These are phyloP conservation scores for Russula vinacea DNA, from an alignment of 768 basidiomycete genomes.

Conservation along the genomic window DNA sequence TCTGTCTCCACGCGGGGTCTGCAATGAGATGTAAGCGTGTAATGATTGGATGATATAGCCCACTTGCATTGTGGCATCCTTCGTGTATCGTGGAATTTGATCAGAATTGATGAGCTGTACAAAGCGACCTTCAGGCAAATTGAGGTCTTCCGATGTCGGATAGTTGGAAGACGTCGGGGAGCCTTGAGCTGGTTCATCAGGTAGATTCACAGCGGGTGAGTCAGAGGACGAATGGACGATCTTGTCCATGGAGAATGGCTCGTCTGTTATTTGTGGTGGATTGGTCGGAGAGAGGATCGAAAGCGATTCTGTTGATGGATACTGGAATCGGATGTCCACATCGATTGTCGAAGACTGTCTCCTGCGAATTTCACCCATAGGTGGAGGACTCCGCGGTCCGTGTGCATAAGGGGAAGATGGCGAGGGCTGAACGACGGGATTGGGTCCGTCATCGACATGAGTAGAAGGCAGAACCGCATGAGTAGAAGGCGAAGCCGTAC, in stretches of 20 bases:
- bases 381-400: not conserved
- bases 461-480: too few species aligned
- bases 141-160: not conserved
- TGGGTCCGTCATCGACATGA: not conserved
- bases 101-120: slow-evolving; percentile 15
- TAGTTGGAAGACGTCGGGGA: not conserved
- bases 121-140: slow-evolving; percentile 8
- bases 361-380: not conserved
- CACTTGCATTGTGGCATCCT: slow-evolving; percentile 9
- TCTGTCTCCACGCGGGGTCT: slow-evolving; percentile 2
- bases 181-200: not conserved
- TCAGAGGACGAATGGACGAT: not conserved
- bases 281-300: not conserved
- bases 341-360: slow-evolving; percentile 5
- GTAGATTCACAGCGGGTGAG: too few species aligned
- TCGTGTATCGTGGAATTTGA: slow-evolving; percentile 20
- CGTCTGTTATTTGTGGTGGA: slow-evolving; percentile 1
- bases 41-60: too few species aligned
- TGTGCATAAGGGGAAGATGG: not conserved
- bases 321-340: not conserved
- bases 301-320: slow-evolving; percentile 16
- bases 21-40: not conserved
- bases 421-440: not conserved
- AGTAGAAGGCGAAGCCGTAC: not conserved
- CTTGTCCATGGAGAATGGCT: not conserved